Conservation (phyloP, 192 early-diverging fungal species). For the Pecoramyces ruminantium region DNA sequence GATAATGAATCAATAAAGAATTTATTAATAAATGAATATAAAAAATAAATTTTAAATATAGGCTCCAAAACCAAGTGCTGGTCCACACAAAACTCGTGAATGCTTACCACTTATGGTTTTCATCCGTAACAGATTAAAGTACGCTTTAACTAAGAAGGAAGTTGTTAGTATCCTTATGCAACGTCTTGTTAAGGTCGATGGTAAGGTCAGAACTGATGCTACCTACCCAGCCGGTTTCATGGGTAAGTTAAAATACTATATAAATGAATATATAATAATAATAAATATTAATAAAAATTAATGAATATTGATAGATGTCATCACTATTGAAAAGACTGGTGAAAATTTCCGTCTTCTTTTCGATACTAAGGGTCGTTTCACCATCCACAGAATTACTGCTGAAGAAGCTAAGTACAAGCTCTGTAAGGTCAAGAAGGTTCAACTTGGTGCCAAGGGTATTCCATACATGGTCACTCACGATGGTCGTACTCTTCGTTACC, state of each 20-base stretch:
- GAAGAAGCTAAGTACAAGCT: constrained; percentile 99
- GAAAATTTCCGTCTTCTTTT: constrained; percentile 99
- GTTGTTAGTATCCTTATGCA: constrained; percentile 93
- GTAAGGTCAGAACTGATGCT: constrained; percentile 89
- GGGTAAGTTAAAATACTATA: constrained; percentile 65
- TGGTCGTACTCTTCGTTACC: constrained; percentile 98
- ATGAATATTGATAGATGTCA: constrained; percentile 55
- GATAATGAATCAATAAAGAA: background rate
- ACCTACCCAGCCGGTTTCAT: constrained; percentile 96
- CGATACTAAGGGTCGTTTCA: constrained; percentile 99
- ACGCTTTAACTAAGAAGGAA: constrained; percentile 95
- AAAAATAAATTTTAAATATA: constrained; percentile 8
- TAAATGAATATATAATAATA: no score
- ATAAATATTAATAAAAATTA: background rate
- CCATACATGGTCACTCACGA: constrained; percentile 97
- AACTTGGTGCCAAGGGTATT: constrained; percentile 88
- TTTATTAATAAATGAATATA: background rate
- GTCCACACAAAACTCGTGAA: constrained; percentile 99
- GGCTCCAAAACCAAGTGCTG: constrained; percentile 88
- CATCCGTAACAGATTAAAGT: constrained; percentile 98
- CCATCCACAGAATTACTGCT: constrained; percentile 94
- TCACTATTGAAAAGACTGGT: constrained; percentile 84
- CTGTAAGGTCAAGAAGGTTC: constrained; percentile 90
- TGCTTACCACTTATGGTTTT: constrained; percentile 95
- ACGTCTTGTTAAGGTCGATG: constrained; percentile 97